Conservation (phyloP, 2,329 filamentous ascomycete species). For the Endothia cerciana region DNA sequence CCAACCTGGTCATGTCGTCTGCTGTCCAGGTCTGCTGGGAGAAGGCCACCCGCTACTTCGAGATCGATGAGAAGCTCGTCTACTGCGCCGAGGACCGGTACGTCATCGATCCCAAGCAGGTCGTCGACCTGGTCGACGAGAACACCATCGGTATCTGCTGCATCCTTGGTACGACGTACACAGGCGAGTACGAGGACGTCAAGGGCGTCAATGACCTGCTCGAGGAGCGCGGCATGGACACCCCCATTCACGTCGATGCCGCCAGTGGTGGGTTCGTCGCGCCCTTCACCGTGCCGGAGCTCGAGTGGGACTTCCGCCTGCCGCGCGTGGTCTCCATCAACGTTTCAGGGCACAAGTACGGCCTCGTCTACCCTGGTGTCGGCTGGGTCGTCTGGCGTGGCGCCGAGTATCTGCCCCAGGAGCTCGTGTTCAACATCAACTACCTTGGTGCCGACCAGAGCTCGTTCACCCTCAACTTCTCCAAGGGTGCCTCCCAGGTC, state of each 20-base stretch:
- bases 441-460: constrained; percentile 95
- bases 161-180: constrained; percentile 92
- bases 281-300: constrained; percentile 78
- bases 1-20: constrained; percentile 94
- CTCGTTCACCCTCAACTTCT: constrained; percentile 97
- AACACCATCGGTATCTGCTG: constrained; percentile 88
- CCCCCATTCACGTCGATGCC: constrained; percentile 61
- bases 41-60: constrained; percentile 87
- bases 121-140: constrained; percentile 64
- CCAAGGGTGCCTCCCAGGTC: constrained; percentile 90
- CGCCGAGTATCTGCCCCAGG: constrained; percentile 81
- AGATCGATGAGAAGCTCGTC: constrained; percentile 85
- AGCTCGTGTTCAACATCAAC: constrained; percentile 99
- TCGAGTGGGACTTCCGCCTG: constrained; percentile 91
- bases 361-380: constrained; percentile 78
- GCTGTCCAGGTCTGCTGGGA: constrained; percentile 98
- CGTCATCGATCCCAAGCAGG: constrained; percentile 66
- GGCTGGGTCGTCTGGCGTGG: constrained; percentile 92
- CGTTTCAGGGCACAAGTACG: constrained; percentile 82
- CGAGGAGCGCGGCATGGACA: constrained; percentile 72
- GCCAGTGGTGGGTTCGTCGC: constrained; percentile 58
- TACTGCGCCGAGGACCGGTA: constrained; percentile 65
- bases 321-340: constrained; percentile 93
- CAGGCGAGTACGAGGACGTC: constrained; percentile 92
- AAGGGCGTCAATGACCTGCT: constrained; percentile 90